Conservation (phyloP, 331 rosid species). For the Ulmus americana region DNA sequence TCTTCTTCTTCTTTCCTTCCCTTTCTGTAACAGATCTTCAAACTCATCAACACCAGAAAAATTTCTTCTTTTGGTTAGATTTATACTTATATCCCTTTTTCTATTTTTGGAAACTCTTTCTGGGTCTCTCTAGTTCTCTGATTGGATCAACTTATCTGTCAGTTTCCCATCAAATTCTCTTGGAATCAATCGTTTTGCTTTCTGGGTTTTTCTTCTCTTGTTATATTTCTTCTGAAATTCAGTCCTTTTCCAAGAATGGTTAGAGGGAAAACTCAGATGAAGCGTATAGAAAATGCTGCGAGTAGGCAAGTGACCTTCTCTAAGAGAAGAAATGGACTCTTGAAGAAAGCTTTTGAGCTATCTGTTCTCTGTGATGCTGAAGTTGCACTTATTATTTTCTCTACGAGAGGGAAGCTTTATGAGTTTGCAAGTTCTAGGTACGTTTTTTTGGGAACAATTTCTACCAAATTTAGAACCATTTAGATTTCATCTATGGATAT, state of each 20-base stretch:
- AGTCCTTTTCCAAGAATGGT: constrained; percentile 42
- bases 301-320: constrained; percentile 93
- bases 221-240: background rate
- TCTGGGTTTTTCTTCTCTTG: constrained; percentile 4
- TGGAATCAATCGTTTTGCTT: background rate
- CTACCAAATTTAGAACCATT: background rate
- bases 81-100: constrained; percentile 16
- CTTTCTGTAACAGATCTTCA: background rate
- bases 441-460: background rate
- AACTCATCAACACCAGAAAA: background rate
- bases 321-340: constrained; percentile 75
- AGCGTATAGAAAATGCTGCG: constrained; percentile 77
- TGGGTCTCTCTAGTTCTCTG: background rate
- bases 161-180: constrained; percentile 16
- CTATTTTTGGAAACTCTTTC: constrained; percentile 33
- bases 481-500: background rate
- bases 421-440: constrained; percentile 87
- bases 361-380: constrained; percentile 96
- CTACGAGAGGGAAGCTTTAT: constrained; percentile 80
- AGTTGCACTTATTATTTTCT: constrained; percentile 79
- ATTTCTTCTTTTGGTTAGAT: background rate
- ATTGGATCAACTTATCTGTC: constrained; percentile 21
- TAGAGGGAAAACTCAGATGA: constrained; percentile 90
- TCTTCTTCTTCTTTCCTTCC: background rate
- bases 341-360: constrained; percentile 86